Conservation (phyloP, 805 yeast species). For the Yarrowia phangngaensis region DNA sequence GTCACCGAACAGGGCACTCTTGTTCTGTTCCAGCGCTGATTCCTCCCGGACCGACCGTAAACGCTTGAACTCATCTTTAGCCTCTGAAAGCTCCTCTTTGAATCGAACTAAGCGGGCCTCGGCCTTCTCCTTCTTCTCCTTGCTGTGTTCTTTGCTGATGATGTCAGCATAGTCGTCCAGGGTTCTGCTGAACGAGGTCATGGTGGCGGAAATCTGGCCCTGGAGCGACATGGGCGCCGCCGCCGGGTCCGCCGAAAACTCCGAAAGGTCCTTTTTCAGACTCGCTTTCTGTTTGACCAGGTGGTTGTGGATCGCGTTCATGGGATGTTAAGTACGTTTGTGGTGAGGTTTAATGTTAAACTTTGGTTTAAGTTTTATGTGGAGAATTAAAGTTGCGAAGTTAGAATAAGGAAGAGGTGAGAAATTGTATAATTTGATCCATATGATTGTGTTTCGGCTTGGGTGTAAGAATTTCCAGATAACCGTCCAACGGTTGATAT, state of each 20-base stretch:
- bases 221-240: conserved; percentile 72
- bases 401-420: too few relatives aligned
- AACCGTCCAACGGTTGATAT: too few relatives aligned
- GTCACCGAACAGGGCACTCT: conserved; percentile 52
- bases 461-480: too few relatives aligned
- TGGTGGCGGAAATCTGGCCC: conserved; percentile 73
- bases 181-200: conserved; percentile 71
- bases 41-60: conserved; percentile 57
- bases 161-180: conserved; percentile 62
- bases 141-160: conserved; percentile 55
- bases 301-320: conserved; percentile 85
- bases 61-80: conserved; percentile 50
- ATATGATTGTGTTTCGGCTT: too few relatives aligned
- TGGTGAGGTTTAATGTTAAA: conserved; percentile 23
- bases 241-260: conserved; percentile 55
- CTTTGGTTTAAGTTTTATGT: too few relatives aligned
- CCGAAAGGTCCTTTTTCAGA: conserved; percentile 61
- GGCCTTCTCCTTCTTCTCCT: conserved; percentile 54
- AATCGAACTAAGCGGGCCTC: conserved; percentile 60
- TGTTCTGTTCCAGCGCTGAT: conserved; percentile 45
- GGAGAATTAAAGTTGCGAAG: too few relatives aligned
- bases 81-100: conserved; percentile 43
- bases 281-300: conserved; percentile 81
- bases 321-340: not conserved
- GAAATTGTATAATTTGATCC: too few relatives aligned